Percentiles rank a stretch among this genome's conserved stretches.
phyloP scores from a whole-genome alignment of 192 early-diverging fungal species.

The Phlyctochytrium arcticum region DNA sequence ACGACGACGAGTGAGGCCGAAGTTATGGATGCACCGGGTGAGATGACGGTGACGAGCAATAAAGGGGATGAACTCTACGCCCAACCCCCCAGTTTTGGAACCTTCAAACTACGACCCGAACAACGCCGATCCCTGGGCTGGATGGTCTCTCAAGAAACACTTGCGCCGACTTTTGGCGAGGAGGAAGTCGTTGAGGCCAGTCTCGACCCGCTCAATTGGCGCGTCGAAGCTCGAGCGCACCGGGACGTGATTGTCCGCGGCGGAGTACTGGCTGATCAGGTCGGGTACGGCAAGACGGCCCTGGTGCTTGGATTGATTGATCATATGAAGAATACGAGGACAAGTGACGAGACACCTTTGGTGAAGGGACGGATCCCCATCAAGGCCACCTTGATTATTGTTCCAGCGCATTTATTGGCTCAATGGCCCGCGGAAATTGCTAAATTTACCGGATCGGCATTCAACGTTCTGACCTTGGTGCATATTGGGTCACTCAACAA shows the following conservation, averaged over 20 bases:
- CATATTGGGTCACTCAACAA: conserved; percentile 34
- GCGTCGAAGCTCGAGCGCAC: conserved; percentile 35
- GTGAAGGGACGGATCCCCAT: conserved; percentile 26
- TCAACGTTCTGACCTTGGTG: conserved; percentile 25
- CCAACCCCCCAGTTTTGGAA: conserved; percentile 42
- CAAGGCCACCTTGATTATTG: conserved; percentile 41
- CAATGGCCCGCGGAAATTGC: conserved; percentile 45
- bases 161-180: conserved; percentile 30
- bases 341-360: too few relatives aligned
- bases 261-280: conserved; percentile 45
- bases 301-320: conserved; percentile 45
- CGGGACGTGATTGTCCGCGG: conserved; percentile 34
- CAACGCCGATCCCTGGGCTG: conserved; percentile 43
- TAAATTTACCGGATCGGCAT: conserved; percentile 33
- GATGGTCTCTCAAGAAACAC: conserved; percentile 41
- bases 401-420: conserved; percentile 37
- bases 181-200: conserved; percentile 41
- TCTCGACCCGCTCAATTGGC: conserved; percentile 33
- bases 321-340: too few relatives aligned
- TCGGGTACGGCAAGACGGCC: conserved; percentile 49
- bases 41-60: conserved; percentile 31
- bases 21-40: neutral
- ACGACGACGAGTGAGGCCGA: neutral
- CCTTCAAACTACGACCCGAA: conserved; percentile 34
- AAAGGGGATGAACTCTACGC: conserved; percentile 19